Percentiles rank a stretch among this genome's conserved stretches.
These are phyloP conservation scores for Crassisporium funariophilum DNA, from an alignment of 768 basidiomycete genomes.

Conservation along the genomic window DNA sequence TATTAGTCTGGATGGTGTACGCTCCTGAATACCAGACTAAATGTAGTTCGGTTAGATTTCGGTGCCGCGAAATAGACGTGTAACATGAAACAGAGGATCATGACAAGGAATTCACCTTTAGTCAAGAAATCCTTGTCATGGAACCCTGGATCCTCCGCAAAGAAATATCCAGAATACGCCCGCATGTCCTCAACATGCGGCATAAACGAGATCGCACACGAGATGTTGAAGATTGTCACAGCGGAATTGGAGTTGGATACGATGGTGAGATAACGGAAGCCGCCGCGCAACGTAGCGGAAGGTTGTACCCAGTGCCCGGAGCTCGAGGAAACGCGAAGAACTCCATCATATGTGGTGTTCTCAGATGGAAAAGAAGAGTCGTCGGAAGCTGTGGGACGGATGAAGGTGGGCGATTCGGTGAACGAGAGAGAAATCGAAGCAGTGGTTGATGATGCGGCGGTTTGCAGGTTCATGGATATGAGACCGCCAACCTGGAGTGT, in stretches of 20 bases:
- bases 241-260: slow-evolving; percentile 35
- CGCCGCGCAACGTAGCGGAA: slow-evolving; percentile 45
- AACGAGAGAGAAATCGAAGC: slow-evolving; percentile 56
- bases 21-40: slow-evolving; percentile 64
- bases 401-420: slow-evolving; percentile 59
- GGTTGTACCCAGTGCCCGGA: slow-evolving; percentile 53
- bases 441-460: slow-evolving; percentile 30
- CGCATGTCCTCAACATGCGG: slow-evolving; percentile 51
- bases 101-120: slow-evolving; percentile 35
- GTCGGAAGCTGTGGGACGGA: slow-evolving; percentile 52
- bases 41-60: no score
- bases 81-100: neutral
- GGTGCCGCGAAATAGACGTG: neutral
- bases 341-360: slow-evolving; percentile 43
- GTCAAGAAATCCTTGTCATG: slow-evolving; percentile 52
- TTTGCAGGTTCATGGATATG: slow-evolving; percentile 48
- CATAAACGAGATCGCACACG: slow-evolving; percentile 54
- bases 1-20: slow-evolving; percentile 63
- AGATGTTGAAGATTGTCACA: slow-evolving; percentile 49
- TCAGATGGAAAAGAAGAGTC: slow-evolving; percentile 53
- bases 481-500: slow-evolving; percentile 50
- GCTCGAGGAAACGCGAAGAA: slow-evolving; percentile 35
- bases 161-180: slow-evolving; percentile 57
- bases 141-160: slow-evolving; percentile 43
- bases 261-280: slow-evolving; percentile 56